A percentile compares a stretch with the other conserved stretches of the same genome.
These are phyloP conservation scores for Phytophthora sojae DNA, from an alignment of 352 stramenopile species.

Conservation along the genomic window DNA sequence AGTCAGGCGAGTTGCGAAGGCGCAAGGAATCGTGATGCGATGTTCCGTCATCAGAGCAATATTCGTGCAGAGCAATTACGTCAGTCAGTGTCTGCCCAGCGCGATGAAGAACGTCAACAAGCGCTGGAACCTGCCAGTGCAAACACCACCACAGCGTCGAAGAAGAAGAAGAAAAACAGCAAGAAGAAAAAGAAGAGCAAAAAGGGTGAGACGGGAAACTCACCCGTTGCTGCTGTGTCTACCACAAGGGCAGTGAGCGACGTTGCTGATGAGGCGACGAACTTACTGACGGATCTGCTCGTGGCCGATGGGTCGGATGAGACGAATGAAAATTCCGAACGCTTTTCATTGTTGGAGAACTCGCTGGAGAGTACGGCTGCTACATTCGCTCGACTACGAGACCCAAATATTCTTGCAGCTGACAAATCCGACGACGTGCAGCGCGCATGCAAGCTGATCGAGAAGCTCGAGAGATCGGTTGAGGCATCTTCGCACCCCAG, in stretches of 20 bases:
- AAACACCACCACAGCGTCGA: not conserved
- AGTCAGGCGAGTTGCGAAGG: constrained; percentile 10
- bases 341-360: not conserved
- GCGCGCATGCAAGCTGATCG: constrained; percentile 10
- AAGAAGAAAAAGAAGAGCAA: constrained; percentile 40
- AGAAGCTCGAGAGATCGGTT: constrained; percentile 9
- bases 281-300: constrained; percentile 19
- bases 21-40: constrained; percentile 8
- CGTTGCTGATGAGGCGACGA: constrained; percentile 1
- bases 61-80: constrained; percentile 13
- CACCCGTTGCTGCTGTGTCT: not conserved
- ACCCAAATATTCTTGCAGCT: constrained; percentile 10
- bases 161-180: not conserved
- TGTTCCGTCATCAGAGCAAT: constrained; percentile 19
- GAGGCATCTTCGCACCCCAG: constrained; percentile 9
- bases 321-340: not conserved
- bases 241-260: not conserved
- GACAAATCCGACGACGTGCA: constrained; percentile 14
- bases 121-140: constrained; percentile 1
- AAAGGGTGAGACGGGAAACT: constrained; percentile 21
- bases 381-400: constrained; percentile 20
- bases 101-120: constrained; percentile 15
- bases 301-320: not conserved
- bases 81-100: constrained; percentile 11
- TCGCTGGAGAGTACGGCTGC: constrained; percentile 12